These are phyloP conservation scores for Chernovozyma aurita DNA, from an alignment of 1,139 yeast species.

Conservation along the genomic window DNA sequence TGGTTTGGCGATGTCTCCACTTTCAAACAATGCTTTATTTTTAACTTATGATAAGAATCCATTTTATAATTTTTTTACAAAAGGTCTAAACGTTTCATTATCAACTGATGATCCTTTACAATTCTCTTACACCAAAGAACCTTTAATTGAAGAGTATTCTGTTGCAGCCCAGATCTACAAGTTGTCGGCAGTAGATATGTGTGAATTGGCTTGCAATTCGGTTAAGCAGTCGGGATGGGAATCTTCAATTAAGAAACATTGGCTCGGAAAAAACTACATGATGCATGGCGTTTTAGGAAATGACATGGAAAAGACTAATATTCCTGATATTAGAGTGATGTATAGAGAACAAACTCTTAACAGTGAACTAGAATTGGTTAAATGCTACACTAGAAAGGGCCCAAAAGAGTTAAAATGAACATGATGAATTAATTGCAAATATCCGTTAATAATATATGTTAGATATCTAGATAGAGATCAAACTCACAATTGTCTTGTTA, in stretches of 20 bases:
- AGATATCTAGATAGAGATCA: too few species aligned
- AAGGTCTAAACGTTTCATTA: slow-evolving; percentile 89
- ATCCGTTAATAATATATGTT: too few species aligned
- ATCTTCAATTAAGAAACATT: slow-evolving; percentile 73
- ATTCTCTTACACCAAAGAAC: slow-evolving; percentile 94
- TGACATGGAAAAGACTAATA: slow-evolving; percentile 89
- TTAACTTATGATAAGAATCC: slow-evolving; percentile 95
- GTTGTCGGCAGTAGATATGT: slow-evolving; percentile 91
- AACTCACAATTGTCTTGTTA: too few species aligned
- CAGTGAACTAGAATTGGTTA: slow-evolving; percentile 71
- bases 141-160: slow-evolving; percentile 95
- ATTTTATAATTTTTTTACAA: slow-evolving; percentile 80
- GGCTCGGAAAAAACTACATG: slow-evolving; percentile 78
- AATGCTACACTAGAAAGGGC: slow-evolving; percentile 30
- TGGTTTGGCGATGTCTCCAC: slow-evolving; percentile 98
- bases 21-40: slow-evolving; percentile 93
- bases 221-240: slow-evolving; percentile 94
- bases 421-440: too few species aligned
- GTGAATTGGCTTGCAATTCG: slow-evolving; percentile 84
- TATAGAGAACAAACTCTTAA: slow-evolving; percentile 78
- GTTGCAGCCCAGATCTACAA: slow-evolving; percentile 98
- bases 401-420: background rate
- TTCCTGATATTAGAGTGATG: slow-evolving; percentile 80
- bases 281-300: slow-evolving; percentile 70
- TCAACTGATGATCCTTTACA: slow-evolving; percentile 76